These are phyloP conservation scores for Pseudogymnoascus sp. DNA, from an alignment of 2,329 filamentous ascomycete genomes.

Conservation along the genomic window DNA sequence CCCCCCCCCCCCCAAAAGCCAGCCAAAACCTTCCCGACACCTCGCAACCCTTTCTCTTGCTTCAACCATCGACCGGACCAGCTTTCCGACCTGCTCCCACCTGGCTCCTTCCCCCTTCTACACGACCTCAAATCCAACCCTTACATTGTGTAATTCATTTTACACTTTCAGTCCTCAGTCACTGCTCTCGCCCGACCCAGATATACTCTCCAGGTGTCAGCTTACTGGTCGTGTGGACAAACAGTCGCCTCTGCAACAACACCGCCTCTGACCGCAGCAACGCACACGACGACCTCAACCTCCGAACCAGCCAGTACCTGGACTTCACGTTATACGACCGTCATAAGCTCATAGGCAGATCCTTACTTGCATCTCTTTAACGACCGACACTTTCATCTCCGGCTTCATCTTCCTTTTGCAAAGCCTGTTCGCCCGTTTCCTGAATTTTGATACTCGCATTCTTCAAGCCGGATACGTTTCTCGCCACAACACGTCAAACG, in stretches of 20 bases:
- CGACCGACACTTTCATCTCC: neutral
- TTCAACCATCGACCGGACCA: neutral
- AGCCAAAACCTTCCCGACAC: neutral
- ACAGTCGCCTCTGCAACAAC: conserved; percentile 5
- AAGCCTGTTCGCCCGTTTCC: neutral
- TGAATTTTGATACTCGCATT: neutral
- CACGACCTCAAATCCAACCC: neutral
- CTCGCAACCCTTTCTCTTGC: neutral
- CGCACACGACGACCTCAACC: neutral
- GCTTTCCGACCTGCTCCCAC: neutral
- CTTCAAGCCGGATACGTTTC: neutral
- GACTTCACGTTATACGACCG: neutral
- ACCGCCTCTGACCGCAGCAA: conserved; percentile 6
- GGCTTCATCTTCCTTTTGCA: neutral
- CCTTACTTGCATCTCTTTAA: neutral
- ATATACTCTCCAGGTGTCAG: conserved; percentile 3
- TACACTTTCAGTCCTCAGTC: neutral
- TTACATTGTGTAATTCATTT: conserved; percentile 3
- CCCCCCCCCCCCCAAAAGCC: neutral
- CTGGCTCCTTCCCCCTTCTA: neutral
- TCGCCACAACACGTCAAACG: neutral
- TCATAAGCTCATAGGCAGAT: neutral
- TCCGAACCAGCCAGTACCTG: neutral
- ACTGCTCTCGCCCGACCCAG: neutral
- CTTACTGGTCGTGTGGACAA: conserved; percentile 7